phyloP scores from a whole-genome alignment of 2,329 filamentous ascomycete species.

The Fusarium longipes region DNA sequence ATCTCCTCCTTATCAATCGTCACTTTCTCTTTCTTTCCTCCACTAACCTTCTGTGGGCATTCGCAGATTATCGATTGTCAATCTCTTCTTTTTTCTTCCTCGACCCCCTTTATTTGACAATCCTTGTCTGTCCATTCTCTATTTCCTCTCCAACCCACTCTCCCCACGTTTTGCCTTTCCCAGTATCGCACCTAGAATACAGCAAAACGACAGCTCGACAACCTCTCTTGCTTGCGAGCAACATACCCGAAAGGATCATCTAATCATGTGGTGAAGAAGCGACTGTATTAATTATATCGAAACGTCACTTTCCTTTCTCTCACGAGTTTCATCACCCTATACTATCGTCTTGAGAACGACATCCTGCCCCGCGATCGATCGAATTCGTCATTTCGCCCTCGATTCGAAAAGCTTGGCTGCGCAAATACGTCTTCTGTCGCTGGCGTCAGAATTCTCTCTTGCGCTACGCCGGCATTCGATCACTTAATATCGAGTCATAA shows the following conservation, averaged over 20 bases:
- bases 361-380: slow-evolving; percentile 29
- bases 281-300: slow-evolving; percentile 7
- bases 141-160: slow-evolving; percentile 15
- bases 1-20: neutral
- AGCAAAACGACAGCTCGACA: slow-evolving; percentile 28
- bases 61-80: neutral
- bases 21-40: neutral
- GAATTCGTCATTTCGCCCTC: slow-evolving; percentile 28
- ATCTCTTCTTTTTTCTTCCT: neutral
- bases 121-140: slow-evolving; percentile 42
- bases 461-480: slow-evolving; percentile 19
- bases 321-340: neutral
- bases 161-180: slow-evolving; percentile 28
- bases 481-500: slow-evolving; percentile 6
- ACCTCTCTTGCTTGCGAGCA: slow-evolving; percentile 12
- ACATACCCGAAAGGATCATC: slow-evolving; percentile 4
- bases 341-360: slow-evolving; percentile 4
- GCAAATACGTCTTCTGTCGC: slow-evolving; percentile 39
- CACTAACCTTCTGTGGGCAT: neutral
- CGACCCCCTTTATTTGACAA: slow-evolving; percentile 36
- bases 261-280: slow-evolving; percentile 36
- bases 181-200: slow-evolving; percentile 8
- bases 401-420: slow-evolving; percentile 19
- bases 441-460: slow-evolving; percentile 35
- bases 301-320: slow-evolving; percentile 5